Base-by-base conservation (phyloP, 768 basidiomycete genomes). In the Amanita muscaria region DNA sequence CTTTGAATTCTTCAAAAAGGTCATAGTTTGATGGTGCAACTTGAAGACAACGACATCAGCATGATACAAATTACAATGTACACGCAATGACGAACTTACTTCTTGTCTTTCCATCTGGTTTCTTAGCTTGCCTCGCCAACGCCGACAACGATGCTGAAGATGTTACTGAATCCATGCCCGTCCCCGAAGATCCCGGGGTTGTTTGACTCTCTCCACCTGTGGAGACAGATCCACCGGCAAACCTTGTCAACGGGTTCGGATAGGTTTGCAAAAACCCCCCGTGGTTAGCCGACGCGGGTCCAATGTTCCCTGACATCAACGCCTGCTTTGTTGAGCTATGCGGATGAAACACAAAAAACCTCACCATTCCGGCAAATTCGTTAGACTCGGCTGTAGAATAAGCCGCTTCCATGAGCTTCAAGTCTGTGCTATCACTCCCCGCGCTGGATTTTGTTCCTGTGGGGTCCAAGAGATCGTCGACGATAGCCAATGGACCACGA, bases 241-340 rank as follows among this genome's bases (percentile, higher is more conserved):
- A 78, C 16, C 77, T 70, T 34, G 68, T 64, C 52, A 81, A 65
- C 34, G 76, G 70, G 55, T 73, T 80, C 14, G 71, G 74, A 58
- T 81, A 83, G 31, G 67, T 63, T 37, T 77, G 74, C 49, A 81
- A 62, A 33, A 85, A 59, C 3, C 79, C 73, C 29, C 63, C 60
- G 35, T 59, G 43, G 18, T 53, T 57, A 53, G 52, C 53, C 52
- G 54, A 52, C 25, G 46, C 39, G 23, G 48, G 21, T 21, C 25
- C 19, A 31, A 21, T 19, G 12, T 27, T 16, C 6, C 23, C 37
- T 23, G 27, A 16, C 18, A 36, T 35, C 7, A 16, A 6, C 30
- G 25, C 43, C 43, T 44, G 35, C 22, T 34, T n/a, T n/a, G n/a
- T n/a, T 10, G 12, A 7, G 5, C 29, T 41, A n/a, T 9, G 22